phyloP scores from a whole-genome alignment of 768 basidiomycete genomes.

The Russula lepida region DNA sequence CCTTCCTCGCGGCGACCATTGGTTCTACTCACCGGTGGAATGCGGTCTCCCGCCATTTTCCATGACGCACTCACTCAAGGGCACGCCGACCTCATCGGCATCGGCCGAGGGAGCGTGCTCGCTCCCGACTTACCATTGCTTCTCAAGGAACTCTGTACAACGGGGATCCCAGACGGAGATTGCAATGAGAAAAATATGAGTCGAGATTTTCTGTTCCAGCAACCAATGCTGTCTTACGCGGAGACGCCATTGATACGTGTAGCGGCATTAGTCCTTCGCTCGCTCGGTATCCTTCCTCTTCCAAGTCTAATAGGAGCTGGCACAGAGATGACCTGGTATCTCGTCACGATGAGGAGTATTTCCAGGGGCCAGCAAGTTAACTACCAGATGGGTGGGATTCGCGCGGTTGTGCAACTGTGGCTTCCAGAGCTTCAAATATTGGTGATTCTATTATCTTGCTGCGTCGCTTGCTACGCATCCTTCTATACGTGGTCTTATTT shows the following conservation, averaged over 20 bases:
- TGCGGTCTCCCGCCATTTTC: constrained; percentile 52
- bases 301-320: constrained; percentile 62
- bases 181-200: constrained; percentile 14
- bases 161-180: neutral
- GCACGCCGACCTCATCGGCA: constrained; percentile 68
- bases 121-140: constrained; percentile 50
- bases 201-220: neutral
- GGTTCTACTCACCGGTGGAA: constrained; percentile 75
- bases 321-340: constrained; percentile 57
- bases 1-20: constrained; percentile 38
- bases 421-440: constrained; percentile 1
- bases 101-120: constrained; percentile 59
- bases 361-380: constrained; percentile 27
- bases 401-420: constrained; percentile 24
- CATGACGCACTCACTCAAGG: constrained; percentile 40
- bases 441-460: neutral
- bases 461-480: neutral
- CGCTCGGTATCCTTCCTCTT: constrained; percentile 21
- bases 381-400: constrained; percentile 22
- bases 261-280: constrained; percentile 16
- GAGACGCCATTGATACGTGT: neutral
- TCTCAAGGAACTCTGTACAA: constrained; percentile 20
- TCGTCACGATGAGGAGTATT: constrained; percentile 46
- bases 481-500: neutral
- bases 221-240: constrained; percentile 7